Evolutionary conservation across 495 filamentous ascomycete genomes (phyloP).

Genomic region (Penicillium steckii): DNA sequence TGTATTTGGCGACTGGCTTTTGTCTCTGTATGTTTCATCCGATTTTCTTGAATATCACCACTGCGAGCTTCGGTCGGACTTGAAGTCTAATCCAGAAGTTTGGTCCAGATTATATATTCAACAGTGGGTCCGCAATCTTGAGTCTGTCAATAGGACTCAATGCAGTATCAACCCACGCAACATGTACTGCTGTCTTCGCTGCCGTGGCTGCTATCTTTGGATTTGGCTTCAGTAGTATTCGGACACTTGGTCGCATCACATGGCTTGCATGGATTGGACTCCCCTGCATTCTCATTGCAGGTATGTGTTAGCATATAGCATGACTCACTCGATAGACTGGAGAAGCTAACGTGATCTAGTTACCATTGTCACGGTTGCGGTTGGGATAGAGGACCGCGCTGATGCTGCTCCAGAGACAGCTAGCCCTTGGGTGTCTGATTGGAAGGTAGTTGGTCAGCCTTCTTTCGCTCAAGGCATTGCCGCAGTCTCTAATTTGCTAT

Average conservation of each 20-base stretch:
- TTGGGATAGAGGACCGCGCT: conserved; percentile 45
- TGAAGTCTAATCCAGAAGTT: too few relatives aligned
- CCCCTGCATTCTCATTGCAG: conserved; percentile 27
- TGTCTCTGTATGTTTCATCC: neutral
- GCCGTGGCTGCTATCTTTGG: conserved; percentile 31
- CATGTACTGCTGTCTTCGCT: conserved; percentile 53
- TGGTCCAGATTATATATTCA: conserved; percentile 21
- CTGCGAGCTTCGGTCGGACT: too few relatives aligned
- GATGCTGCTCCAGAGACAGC: conserved; percentile 21
- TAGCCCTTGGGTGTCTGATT: conserved; percentile 21
- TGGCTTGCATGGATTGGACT: conserved; percentile 40
- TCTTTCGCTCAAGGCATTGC: conserved; percentile 40
- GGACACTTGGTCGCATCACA: conserved; percentile 30
- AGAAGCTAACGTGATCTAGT: conserved; percentile 50
- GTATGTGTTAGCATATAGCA: conserved; percentile 7
- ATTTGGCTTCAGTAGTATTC: conserved; percentile 27
- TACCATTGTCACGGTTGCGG: conserved; percentile 63
- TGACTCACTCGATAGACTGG: too few relatives aligned
- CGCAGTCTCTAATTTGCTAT: conserved; percentile 63
- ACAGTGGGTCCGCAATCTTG: conserved; percentile 48
- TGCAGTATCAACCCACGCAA: conserved; percentile 56
- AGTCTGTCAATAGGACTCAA: conserved; percentile 69
- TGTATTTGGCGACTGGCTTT: neutral
- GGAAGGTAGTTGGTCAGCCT: conserved; percentile 21
- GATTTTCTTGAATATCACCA: conserved; percentile 15